Percentiles rank a stretch among this genome's conserved stretches.
Conservation (phyloP, 495 filamentous ascomycete species). For the Tuber microsphaerosporum region DNA sequence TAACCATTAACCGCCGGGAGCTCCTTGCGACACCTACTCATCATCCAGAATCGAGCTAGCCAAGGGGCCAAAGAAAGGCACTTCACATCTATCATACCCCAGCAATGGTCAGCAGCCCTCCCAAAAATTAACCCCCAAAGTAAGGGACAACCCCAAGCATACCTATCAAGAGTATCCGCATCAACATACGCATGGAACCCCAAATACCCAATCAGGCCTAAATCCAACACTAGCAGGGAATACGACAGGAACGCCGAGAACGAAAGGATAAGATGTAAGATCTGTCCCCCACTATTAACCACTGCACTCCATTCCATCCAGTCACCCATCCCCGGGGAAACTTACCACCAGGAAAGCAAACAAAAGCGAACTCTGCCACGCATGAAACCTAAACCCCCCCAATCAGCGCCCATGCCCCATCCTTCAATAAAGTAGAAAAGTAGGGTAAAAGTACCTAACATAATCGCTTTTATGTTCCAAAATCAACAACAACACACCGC, state of each 20-base stretch:
- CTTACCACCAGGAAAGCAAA: slow-evolving; percentile 76
- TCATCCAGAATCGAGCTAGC: slow-evolving; percentile 89
- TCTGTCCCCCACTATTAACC: slow-evolving; percentile 38
- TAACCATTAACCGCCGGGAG: neutral
- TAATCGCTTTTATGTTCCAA: slow-evolving; percentile 93
- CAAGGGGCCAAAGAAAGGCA: slow-evolving; percentile 77
- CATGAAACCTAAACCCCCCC: slow-evolving; percentile 66
- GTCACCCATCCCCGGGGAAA: slow-evolving; percentile 16
- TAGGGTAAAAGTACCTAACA: slow-evolving; percentile 58
- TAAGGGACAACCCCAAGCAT: neutral
- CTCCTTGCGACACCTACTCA: slow-evolving; percentile 52
- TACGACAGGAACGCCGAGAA: slow-evolving; percentile 80
- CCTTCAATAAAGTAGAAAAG: neutral
- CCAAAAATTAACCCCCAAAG: neutral
- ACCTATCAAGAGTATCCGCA: slow-evolving; percentile 85
- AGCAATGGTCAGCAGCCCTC: slow-evolving; percentile 7
- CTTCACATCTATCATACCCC: slow-evolving; percentile 55
- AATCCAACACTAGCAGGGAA: slow-evolving; percentile 67
- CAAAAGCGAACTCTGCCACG: slow-evolving; percentile 85
- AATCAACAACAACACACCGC: slow-evolving; percentile 74
- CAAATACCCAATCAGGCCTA: slow-evolving; percentile 69
- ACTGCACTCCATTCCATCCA: slow-evolving; percentile 18
- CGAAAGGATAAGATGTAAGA: slow-evolving; percentile 73
- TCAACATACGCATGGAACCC: slow-evolving; percentile 74
- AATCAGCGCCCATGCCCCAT: slow-evolving; percentile 9